Base-by-base conservation (phyloP, 495 filamentous ascomycete species). In the Pyrenopolyporus hunteri region DNA sequence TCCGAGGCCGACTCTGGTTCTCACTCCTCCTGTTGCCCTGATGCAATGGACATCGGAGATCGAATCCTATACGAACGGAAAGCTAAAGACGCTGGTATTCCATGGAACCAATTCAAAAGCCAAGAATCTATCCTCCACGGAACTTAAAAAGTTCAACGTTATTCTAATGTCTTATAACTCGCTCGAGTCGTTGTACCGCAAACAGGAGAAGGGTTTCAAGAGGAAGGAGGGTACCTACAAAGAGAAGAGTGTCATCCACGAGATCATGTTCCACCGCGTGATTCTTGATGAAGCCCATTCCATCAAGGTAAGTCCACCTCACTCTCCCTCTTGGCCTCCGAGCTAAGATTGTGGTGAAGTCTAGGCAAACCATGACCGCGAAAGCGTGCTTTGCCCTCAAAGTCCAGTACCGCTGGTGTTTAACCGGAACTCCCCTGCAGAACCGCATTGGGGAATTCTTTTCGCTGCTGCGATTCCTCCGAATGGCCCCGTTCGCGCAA, bases 21-120 rank as follows among this genome's bases (percentile, higher is more conserved):
- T 97, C 35, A 91, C 96, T 1, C 94, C 94, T 10, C 95, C 94
- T 2, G 94, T 98, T 49, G 94, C 94, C 56, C 74, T 98, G 29
- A 94, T 97, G 88, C 94, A 98, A 70, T 98, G 94, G 94, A 87
- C 90, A 53, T 88, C 87, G 32, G 94, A 98, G 76, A 97, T 98
- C 50, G 81, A 87, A 62, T 88, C 89, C 59, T 97, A 98, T 70
- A 97, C 94, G 1, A 84, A 92, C 67, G 90, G 90, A 19, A 91
- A 89, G 53, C 79, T 98, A 42, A 93, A 91, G 53, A 93, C 96
- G 0, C 81, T 96, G 29, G 86, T 97, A 32, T 90, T 89, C 65
- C 94, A 98, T 56, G 92, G 91, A 31, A 88, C 91, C 4, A 95
- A 96, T 60, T 59, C 84, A 8, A 90, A 92, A 73, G 81, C 89